Conservation (phyloP, 108 stramenopile species). For the Poteriospumella lacustris region DNA sequence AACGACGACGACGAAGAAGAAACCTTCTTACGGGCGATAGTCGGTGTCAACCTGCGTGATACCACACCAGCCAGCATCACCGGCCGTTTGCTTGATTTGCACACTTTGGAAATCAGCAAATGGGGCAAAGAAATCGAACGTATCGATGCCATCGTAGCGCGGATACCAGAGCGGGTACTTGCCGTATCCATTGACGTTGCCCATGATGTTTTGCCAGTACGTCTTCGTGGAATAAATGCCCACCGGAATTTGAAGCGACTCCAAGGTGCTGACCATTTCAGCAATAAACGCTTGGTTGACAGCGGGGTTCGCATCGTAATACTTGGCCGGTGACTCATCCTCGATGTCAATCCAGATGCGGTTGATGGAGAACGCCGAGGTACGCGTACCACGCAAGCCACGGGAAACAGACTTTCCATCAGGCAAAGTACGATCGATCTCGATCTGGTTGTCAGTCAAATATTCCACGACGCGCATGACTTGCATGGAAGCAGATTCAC, state of each 20-base stretch:
- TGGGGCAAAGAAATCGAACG: neutral
- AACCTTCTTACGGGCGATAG: neutral
- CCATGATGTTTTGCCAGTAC: slow-evolving; percentile 29
- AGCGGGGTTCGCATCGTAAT: neutral
- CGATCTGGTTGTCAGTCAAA: no score
- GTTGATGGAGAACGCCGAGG: neutral
- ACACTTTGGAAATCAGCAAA: neutral
- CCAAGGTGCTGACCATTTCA: neutral
- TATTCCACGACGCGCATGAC: no score
- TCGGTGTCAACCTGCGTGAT: slow-evolving; percentile 28
- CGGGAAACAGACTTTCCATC: no score
- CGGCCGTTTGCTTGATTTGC: slow-evolving; percentile 22
- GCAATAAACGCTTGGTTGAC: neutral
- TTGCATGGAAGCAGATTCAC: neutral
- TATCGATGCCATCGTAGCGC: neutral
- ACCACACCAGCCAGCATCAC: slow-evolving; percentile 28
- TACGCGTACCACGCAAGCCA: no score
- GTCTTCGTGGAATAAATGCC: slow-evolving; percentile 20
- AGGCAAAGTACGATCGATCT: no score
- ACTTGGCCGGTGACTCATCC: neutral
- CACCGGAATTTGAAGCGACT: neutral
- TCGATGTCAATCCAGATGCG: slow-evolving; percentile 12
- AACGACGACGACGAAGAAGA: neutral
- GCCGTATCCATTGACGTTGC: neutral
- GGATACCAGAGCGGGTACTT: slow-evolving; percentile 29